These are phyloP conservation scores for Castanea mollissima DNA, from an alignment of 306 rosid genomes.

Conservation along the genomic window DNA sequence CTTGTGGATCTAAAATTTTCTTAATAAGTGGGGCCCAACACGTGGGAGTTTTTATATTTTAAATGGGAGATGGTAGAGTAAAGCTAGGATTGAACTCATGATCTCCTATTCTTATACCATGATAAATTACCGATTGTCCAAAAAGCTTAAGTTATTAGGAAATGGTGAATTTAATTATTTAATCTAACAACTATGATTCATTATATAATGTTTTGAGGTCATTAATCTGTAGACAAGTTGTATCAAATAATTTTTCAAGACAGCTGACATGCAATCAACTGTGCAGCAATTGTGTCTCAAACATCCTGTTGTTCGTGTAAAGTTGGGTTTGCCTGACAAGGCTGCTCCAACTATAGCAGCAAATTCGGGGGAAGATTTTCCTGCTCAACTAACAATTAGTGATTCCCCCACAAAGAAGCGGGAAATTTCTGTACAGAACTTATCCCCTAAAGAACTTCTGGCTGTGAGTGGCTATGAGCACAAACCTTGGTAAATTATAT, in stretches of 20 bases:
- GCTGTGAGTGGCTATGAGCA: slow-evolving; percentile 55
- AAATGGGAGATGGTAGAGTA: too few relatives aligned
- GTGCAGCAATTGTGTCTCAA: slow-evolving; percentile 71
- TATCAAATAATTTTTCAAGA: neutral
- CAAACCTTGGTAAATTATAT: slow-evolving; percentile 9
- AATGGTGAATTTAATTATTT: too few relatives aligned
- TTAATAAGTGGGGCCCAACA: too few relatives aligned
- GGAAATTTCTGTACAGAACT: slow-evolving; percentile 47
- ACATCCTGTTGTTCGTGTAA: slow-evolving; percentile 64
- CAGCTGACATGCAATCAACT: slow-evolving; percentile 14
- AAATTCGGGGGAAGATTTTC: slow-evolving; percentile 25
- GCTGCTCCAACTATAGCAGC: slow-evolving; percentile 24
- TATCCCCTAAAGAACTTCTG: slow-evolving; percentile 60
- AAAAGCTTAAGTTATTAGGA: too few relatives aligned
- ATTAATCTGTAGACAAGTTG: neutral
- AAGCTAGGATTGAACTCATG: too few relatives aligned
- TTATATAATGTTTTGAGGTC: neutral
- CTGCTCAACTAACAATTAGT: slow-evolving; percentile 33
- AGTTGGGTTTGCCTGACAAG: slow-evolving; percentile 58
- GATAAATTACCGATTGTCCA: too few relatives aligned
- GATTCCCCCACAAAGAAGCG: slow-evolving; percentile 53
- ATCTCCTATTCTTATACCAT: too few relatives aligned
- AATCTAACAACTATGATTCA: too few relatives aligned
- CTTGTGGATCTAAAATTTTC: too few relatives aligned
- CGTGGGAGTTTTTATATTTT: too few relatives aligned